Evolutionary conservation across 2,329 filamentous ascomycete genomes (phyloP), one percentile per base, ranked within the genome.

Genomic region (Ambrosiella beaveri): DNA sequence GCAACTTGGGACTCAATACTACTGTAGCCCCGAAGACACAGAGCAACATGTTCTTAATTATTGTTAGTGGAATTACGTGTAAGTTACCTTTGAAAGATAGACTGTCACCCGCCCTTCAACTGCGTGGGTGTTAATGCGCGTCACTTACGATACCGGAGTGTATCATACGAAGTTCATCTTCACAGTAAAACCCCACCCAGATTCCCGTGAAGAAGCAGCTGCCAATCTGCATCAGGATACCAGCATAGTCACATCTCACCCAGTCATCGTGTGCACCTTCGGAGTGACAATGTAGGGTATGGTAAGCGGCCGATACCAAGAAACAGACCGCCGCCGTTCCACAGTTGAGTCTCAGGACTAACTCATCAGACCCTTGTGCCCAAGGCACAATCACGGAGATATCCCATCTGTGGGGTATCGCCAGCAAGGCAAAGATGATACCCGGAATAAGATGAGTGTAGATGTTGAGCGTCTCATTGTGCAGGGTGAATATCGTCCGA

Each of bases 371-470:
- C 17, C 63, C 38, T 1, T 65, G 63, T 3, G 69, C 67, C 37
- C 66, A 61, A 0, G 70, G 70, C 54, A 71, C 72, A 35, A 61
- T 53, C 2, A 41, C 45, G 2, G 54, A 27, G 39, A 70, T 65
- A 53, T 69, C 66, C 45, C 61, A 61, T 44, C 56, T 57, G 57
- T 65, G 59, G 37, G 62, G 61, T 44, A 60, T 63, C 59, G 71
- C 66, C 17, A 65, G 65, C 6, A 69, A 45, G 4, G 70, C 56
- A 57, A 68, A 68, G 19, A 67, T 17, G 2, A 74, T 45, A 9
- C 68, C 71, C 0, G 75, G 74, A 1, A 77, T 62, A 3, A 77
- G 66, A 63, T 69, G 67, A 12, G 66, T 63, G 61, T 64, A 67
- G 59, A 69, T 68, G 62, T 69, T 69, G 60, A 65, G 60, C 2